Conservation (phyloP, 495 filamentous ascomycete genomes). For the Penicillium odoratum region DNA sequence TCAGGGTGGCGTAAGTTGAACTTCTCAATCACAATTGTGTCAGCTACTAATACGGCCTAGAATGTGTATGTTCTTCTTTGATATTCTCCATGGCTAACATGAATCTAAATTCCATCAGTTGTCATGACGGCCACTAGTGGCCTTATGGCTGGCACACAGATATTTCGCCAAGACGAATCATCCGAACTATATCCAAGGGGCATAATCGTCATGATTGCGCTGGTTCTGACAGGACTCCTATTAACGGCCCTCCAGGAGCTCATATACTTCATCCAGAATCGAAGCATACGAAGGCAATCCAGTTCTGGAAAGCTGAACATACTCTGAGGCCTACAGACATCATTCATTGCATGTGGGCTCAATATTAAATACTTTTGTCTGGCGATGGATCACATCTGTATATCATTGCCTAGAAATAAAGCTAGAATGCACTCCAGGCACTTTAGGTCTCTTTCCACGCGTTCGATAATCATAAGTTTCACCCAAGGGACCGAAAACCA, state of each 20-base stretch:
- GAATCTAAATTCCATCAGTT: conserved; percentile 17
- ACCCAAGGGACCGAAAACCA: not conserved
- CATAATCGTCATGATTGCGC: conserved; percentile 26
- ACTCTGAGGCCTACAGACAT: not conserved
- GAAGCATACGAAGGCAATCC: not conserved
- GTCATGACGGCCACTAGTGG: conserved; percentile 34
- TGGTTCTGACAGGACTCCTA: conserved; percentile 17
- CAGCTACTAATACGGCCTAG: conserved; percentile 11
- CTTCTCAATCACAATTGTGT: not conserved
- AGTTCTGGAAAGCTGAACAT: not conserved
- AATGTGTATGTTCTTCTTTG: conserved; percentile 26
- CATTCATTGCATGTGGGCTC: too few relatives aligned
- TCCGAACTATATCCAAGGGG: conserved; percentile 22
- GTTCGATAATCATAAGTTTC: not conserved
- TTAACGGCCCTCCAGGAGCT: conserved; percentile 13
- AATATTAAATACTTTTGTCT: not conserved
- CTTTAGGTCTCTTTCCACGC: not conserved
- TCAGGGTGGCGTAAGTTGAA: conserved; percentile 31
- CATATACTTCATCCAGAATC: conserved; percentile 12
- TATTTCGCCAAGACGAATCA: conserved; percentile 30
- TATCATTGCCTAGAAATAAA: not conserved
- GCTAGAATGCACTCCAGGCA: not conserved
- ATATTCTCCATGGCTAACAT: not conserved
- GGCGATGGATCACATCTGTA: too few relatives aligned
- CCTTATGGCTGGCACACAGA: conserved; percentile 33